Base-by-base conservation (phyloP, 2,329 filamentous ascomycete species). In the Alternaria sp. region DNA sequence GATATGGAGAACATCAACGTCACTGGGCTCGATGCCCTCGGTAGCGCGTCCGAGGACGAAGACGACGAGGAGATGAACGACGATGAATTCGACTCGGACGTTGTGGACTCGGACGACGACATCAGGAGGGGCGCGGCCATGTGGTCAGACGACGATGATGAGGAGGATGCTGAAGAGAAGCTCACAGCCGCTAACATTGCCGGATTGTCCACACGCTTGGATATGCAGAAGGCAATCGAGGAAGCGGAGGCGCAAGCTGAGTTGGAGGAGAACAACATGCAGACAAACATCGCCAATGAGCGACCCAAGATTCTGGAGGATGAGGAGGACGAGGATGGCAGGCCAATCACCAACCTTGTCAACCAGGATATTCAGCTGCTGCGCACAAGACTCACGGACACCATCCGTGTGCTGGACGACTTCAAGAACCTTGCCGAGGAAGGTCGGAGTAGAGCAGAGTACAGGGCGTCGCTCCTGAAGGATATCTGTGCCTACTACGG, bases 91-190 rank as follows among this genome's bases (percentile, higher is more conserved):
- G 70, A 66, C 40, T 74, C 70, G 11, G 80, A 83, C 48, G 74
- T 83, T 22, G 64, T 82, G 59, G 91, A 94, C 75, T 94, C 92
- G 12, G 92, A 94, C 65, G 78, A 60, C 45, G 70, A 74, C 32
- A 68, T 65, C 66, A 78, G 65, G 74, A 81, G 73, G 65, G 54
- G 58, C 28, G 67, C 85, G 72, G 87, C 90, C 66, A 92, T 97
- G 84, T 99, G 97, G 84, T 98, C 95, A 0, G 94, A 98, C 68
- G 94, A 98, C 74, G 95, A 98, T 66, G 94, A 98, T 74, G 93
- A 96, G 70, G 92, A 94, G 66, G 94, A 91, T 1, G 90, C 89
- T 5, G 93, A 97, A 80, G 94, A 97, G 81, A 90, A 90, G 77
- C 86, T 99, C 68, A 99, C 93, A 53, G 94, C 94, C 2, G 95